Evolutionary conservation across 129 eudicot genomes (phyloP).

Genomic region (Artemisia tridentata): DNA sequence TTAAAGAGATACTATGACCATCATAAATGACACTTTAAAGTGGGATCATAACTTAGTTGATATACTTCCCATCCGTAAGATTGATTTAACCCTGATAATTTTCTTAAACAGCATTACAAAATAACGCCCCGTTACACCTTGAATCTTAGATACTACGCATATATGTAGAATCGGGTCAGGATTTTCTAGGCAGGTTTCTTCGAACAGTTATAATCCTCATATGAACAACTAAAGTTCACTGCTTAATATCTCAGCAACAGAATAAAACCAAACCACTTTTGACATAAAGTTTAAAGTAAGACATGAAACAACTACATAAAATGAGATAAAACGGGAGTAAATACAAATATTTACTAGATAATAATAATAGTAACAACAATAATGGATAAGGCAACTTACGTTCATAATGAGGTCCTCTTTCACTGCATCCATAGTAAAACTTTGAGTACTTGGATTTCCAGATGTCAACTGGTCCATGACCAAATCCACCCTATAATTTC

Average conservation of each 20-base stretch:
- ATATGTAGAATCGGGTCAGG: no score
- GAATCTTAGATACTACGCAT: no score
- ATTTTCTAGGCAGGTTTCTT: no score
- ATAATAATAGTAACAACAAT: neutral
- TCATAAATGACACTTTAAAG: constrained; percentile 6
- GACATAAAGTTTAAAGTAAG: no score
- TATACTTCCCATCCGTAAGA: neutral
- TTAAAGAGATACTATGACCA: constrained; percentile 1
- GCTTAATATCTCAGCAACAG: no score
- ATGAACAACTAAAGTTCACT: no score
- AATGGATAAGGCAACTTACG: constrained; percentile 54
- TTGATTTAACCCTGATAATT: neutral
- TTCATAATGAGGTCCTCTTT: constrained; percentile 73
- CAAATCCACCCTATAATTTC: constrained; percentile 45
- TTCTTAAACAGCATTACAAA: neutral
- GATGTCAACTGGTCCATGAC: constrained; percentile 69
- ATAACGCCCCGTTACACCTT: no score
- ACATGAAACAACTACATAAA: no score
- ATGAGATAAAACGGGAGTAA: no score
- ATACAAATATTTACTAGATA: constrained; percentile 7
- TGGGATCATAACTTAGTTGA: constrained; percentile 4
- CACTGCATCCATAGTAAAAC: constrained; percentile 85
- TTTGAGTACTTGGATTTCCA: constrained; percentile 78
- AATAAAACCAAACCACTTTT: no score
- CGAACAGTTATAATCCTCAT: no score